A percentile compares a stretch with the other conserved stretches of the same genome.
phyloP scores from a whole-genome alignment of 2,329 filamentous ascomycete species.

The Calonectria honghensis region DNA sequence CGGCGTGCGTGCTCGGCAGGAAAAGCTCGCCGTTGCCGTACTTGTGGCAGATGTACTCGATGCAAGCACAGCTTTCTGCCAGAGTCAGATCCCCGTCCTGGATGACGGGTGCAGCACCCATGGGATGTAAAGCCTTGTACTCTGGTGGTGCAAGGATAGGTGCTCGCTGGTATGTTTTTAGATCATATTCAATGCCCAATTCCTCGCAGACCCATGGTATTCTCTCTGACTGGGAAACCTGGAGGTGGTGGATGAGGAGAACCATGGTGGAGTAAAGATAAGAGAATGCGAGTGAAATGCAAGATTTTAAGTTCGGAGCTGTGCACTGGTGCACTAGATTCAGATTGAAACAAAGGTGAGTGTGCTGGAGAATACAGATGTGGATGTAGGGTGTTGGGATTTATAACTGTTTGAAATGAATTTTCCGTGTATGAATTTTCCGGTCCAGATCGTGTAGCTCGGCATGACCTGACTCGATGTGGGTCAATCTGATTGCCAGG shows the following conservation, averaged over 20 bases:
- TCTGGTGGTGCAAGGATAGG: constrained; percentile 50
- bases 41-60: constrained; percentile 77
- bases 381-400: neutral
- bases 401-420: neutral
- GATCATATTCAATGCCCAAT: constrained; percentile 71
- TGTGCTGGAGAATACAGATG: neutral
- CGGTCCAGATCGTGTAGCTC: neutral
- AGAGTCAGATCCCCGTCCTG: constrained; percentile 72
- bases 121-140: constrained; percentile 61
- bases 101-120: constrained; percentile 76
- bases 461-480: neutral
- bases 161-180: constrained; percentile 48
- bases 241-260: constrained; percentile 71
- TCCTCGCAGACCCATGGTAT: constrained; percentile 80
- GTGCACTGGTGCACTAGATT: neutral
- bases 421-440: neutral
- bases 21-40: constrained; percentile 71
- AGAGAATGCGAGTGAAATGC: neutral
- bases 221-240: constrained; percentile 77
- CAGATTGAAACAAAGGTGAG: neutral
- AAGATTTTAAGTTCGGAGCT: neutral
- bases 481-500: neutral
- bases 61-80: constrained; percentile 75
- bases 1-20: constrained; percentile 64
- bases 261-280: constrained; percentile 37